Conservation (phyloP, 495 filamentous ascomycete genomes). For the Stereocaulon alpinum region DNA sequence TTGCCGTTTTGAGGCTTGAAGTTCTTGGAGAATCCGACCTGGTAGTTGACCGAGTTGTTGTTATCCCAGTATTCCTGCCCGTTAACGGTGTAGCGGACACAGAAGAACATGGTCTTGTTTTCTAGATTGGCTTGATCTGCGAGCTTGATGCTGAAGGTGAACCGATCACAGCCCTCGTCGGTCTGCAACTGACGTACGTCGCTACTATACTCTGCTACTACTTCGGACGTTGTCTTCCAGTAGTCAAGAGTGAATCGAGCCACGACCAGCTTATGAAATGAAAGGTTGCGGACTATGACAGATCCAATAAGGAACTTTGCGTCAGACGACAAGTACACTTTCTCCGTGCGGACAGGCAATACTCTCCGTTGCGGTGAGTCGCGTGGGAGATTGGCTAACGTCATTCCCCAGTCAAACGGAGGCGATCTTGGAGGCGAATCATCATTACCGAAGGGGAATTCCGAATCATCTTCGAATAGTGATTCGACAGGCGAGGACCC, state of each 20-base stretch:
- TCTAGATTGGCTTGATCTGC: slow-evolving; percentile 84
- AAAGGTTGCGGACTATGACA: slow-evolving; percentile 75
- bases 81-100: slow-evolving; percentile 76
- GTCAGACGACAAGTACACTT: slow-evolving; percentile 75
- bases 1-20: slow-evolving; percentile 46
- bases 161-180: slow-evolving; percentile 68
- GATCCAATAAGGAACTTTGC: slow-evolving; percentile 75
- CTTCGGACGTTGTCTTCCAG: slow-evolving; percentile 96
- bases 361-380: slow-evolving; percentile 52
- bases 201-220: slow-evolving; percentile 74
- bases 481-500: slow-evolving; percentile 83
- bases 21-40: slow-evolving; percentile 83
- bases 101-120: slow-evolving; percentile 80
- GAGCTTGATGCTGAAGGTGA: slow-evolving; percentile 88
- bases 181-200: slow-evolving; percentile 60
- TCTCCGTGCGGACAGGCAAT: slow-evolving; percentile 64
- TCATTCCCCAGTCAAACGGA: slow-evolving; percentile 78
- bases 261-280: slow-evolving; percentile 79
- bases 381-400: slow-evolving; percentile 69
- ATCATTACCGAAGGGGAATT: slow-evolving; percentile 72
- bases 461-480: slow-evolving; percentile 64
- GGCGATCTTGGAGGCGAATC: slow-evolving; percentile 34
- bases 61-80: slow-evolving; percentile 95
- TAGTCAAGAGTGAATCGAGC: slow-evolving; percentile 93
- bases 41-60: slow-evolving; percentile 75